Evolutionary conservation across 768 basidiomycete species (phyloP).

Genomic region (Mycena albidolilacea): DNA sequence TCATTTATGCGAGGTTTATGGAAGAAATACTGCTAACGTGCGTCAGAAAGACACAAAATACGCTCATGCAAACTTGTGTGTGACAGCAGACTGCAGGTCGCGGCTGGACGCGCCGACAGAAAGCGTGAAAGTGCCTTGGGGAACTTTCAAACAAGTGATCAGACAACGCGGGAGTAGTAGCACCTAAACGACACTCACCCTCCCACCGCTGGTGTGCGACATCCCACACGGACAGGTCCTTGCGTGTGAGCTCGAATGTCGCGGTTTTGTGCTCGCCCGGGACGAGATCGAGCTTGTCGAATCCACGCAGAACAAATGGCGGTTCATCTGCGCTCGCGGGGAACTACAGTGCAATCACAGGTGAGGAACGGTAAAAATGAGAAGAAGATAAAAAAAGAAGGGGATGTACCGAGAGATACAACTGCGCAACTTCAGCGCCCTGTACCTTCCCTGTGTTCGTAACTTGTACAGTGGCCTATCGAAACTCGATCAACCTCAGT

Average conservation of each 20-base stretch:
- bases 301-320: constrained; percentile 23
- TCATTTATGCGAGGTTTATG: too few relatives aligned
- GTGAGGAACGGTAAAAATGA: neutral
- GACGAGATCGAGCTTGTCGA: constrained; percentile 28
- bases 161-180: neutral
- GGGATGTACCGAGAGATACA: constrained; percentile 19
- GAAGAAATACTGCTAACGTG: neutral
- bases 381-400: neutral
- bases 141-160: neutral
- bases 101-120: constrained; percentile 27
- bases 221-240: constrained; percentile 29
- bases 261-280: constrained; percentile 18
- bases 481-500: too few relatives aligned
- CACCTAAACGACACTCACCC: neutral
- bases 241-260: constrained; percentile 28
- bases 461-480: constrained; percentile 16
- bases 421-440: constrained; percentile 30
- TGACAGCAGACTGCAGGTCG: constrained; percentile 14
- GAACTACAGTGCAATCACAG: constrained; percentile 5
- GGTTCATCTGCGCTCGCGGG: constrained; percentile 26
- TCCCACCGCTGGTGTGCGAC: constrained; percentile 22
- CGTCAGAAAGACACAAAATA: neutral
- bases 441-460: constrained; percentile 16
- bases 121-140: constrained; percentile 22
- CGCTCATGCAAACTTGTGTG: constrained; percentile 6